Conservation (phyloP, 352 stramenopile genomes). For the Pythium coloratum region DNA sequence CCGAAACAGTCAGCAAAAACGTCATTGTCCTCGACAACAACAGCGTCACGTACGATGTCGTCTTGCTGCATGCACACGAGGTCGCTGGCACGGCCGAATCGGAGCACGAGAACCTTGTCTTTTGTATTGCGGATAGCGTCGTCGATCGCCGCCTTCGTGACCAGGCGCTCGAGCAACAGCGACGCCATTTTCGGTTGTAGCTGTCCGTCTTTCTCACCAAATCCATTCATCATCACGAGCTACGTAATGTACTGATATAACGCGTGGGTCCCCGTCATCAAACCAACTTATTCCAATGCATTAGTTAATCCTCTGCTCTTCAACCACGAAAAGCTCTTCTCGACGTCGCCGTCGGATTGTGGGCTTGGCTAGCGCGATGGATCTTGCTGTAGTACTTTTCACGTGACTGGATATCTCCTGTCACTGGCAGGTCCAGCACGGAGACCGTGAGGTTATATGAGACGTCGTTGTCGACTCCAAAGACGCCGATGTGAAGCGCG, state of each 20-base stretch:
- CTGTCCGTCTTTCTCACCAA: not conserved
- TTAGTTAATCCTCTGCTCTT: not conserved
- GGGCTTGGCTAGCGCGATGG: constrained; percentile 27
- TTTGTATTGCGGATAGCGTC: constrained; percentile 75
- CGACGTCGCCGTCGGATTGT: not conserved
- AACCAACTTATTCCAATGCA: not conserved
- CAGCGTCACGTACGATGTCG: constrained; percentile 56
- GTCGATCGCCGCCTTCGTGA: constrained; percentile 67
- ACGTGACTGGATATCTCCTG: constrained; percentile 43
- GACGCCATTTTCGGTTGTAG: constrained; percentile 45
- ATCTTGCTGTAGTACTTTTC: constrained; percentile 63
- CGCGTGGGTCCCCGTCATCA: not conserved
- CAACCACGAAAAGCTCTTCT: not conserved
- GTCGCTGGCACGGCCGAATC: constrained; percentile 71
- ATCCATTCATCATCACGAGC: not conserved
- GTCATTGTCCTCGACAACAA: no score
- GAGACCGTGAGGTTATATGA: constrained; percentile 57
- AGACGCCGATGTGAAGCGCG: constrained; percentile 70
- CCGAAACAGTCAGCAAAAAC: not conserved
- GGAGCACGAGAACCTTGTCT: constrained; percentile 82
- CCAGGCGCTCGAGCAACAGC: constrained; percentile 67
- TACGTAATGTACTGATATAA: not conserved
- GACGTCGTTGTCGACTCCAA: constrained; percentile 34
- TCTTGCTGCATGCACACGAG: constrained; percentile 81
- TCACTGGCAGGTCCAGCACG: constrained; percentile 58